Evolutionary conservation across 192 early-diverging fungal genomes (phyloP).

Genomic region (Podochytrium sp.): DNA sequence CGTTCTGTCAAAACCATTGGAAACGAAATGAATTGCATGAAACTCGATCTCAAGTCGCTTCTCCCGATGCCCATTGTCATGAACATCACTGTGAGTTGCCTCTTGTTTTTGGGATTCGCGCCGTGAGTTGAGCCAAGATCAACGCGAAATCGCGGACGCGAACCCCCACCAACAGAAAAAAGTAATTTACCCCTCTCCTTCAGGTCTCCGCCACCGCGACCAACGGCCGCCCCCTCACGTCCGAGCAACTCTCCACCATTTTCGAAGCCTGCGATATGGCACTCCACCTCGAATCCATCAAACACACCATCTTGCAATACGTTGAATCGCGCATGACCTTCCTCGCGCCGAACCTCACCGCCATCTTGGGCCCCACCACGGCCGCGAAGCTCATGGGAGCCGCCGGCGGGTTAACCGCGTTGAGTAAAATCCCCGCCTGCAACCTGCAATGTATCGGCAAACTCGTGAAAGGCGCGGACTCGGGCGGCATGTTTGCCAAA

Average conservation of each 20-base stretch:
- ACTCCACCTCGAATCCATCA: slow-evolving; percentile 72
- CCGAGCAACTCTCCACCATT: slow-evolving; percentile 65
- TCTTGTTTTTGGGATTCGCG: too few species aligned
- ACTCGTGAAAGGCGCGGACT: slow-evolving; percentile 41
- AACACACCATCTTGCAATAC: slow-evolving; percentile 80
- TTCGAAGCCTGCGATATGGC: slow-evolving; percentile 80
- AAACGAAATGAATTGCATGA: slow-evolving; percentile 78
- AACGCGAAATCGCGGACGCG: not conserved
- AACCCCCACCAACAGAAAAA: not conserved
- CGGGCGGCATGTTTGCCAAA: slow-evolving; percentile 68
- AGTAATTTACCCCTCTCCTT: too few species aligned
- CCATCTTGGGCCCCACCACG: slow-evolving; percentile 79
- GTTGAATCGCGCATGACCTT: slow-evolving; percentile 89
- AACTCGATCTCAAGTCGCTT: slow-evolving; percentile 77
- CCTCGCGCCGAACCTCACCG: slow-evolving; percentile 93
- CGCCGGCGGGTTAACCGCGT: slow-evolving; percentile 83
- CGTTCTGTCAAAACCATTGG: slow-evolving; percentile 80
- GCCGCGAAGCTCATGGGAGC: slow-evolving; percentile 91
- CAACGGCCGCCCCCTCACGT: slow-evolving; percentile 65
- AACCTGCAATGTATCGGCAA: slow-evolving; percentile 78
- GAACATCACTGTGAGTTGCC: slow-evolving; percentile 71
- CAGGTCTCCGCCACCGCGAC: slow-evolving; percentile 83
- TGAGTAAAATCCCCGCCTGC: slow-evolving; percentile 90
- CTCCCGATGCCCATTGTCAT: slow-evolving; percentile 81
- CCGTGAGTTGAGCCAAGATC: too few species aligned